Percentiles rank a stretch among this genome's conserved stretches.
These are phyloP conservation scores for Colletotrichum liriopes DNA, from an alignment of 2,329 filamentous ascomycete species.

Conservation along the genomic window DNA sequence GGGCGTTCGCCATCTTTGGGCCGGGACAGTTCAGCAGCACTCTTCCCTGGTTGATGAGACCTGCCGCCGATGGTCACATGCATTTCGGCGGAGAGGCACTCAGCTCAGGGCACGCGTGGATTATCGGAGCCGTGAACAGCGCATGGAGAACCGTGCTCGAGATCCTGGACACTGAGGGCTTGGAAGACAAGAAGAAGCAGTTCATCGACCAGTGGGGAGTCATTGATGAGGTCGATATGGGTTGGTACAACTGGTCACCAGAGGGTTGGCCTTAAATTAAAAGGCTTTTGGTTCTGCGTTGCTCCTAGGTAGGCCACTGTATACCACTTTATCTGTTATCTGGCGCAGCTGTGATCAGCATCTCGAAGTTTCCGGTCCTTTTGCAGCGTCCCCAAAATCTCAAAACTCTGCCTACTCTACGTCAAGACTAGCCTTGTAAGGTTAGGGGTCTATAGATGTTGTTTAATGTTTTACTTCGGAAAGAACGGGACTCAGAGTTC, in stretches of 20 bases:
- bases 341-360: too few relatives aligned
- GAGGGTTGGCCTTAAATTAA: slow-evolving; percentile 15
- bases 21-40: slow-evolving; percentile 46
- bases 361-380: too few relatives aligned
- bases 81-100: slow-evolving; percentile 49
- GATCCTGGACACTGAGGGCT: slow-evolving; percentile 43
- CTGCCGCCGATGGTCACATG: slow-evolving; percentile 45
- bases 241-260: slow-evolving; percentile 46
- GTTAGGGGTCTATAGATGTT: too few relatives aligned
- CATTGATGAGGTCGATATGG: slow-evolving; percentile 47
- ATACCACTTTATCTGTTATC: too few relatives aligned
- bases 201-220: slow-evolving; percentile 44
- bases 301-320: too few relatives aligned
- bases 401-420: too few relatives aligned
- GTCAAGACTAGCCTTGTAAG: too few relatives aligned
- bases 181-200: slow-evolving; percentile 44
- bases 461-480: too few relatives aligned
- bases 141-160: slow-evolving; percentile 46
- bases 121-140: slow-evolving; percentile 48
- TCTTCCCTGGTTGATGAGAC: slow-evolving; percentile 46
- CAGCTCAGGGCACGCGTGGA: slow-evolving; percentile 48
- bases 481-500: neutral
- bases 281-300: neutral
- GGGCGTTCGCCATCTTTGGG: slow-evolving; percentile 47
- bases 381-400: too few relatives aligned